Evolutionary conservation across 345 rosid genomes (phyloP), one percentile per base, ranked within the genome.

Genomic region (Psidium friedrichsthalianum): DNA sequence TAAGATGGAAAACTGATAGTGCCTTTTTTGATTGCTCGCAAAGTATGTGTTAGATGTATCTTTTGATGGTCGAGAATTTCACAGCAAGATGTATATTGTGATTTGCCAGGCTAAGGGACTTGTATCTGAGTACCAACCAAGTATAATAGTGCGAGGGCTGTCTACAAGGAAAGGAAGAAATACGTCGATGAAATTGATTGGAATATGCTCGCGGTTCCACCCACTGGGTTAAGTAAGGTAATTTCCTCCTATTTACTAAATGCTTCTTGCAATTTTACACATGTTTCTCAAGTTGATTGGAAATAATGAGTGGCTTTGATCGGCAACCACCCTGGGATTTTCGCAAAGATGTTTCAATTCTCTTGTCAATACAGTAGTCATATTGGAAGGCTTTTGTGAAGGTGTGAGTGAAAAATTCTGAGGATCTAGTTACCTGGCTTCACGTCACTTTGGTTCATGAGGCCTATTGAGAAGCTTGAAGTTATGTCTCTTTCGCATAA

Each of bases 151-250:
- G 96, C 99, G 53, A 93, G 96, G 92, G 99, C 99, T 47, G 98
- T 95, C 51, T 95, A 95, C 85, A 91, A 97, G 88, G 98, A 97
- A 87, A 91, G 94, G 89, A 97, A 97, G 94, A 97, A 97, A 90
- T 95, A 92, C 86, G 90, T 93, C 85, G 98, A 97, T 88, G 99
- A 95, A 85, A 94, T 97, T 90, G 99, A 97, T 89, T 95, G 93
- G 97, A 95, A 93, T 89, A 91, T 93, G 94, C 96, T 95, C 86
- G 98, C 98, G 87, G 95, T 95, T 32, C 98, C 98, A 86, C 98
- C 99, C 83, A 91, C 93, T 69, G 96, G 94, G 85, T 91, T 94
- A 87, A 84, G 85, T 91, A 95, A 95, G 97, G 98, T 89, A 90
- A 87, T 82, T 53, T 52, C 5, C 2, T 55, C 84, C 42, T 82